Base-by-base conservation (phyloP, 306 rosid genomes). In the Inga leiocalycina region DNA sequence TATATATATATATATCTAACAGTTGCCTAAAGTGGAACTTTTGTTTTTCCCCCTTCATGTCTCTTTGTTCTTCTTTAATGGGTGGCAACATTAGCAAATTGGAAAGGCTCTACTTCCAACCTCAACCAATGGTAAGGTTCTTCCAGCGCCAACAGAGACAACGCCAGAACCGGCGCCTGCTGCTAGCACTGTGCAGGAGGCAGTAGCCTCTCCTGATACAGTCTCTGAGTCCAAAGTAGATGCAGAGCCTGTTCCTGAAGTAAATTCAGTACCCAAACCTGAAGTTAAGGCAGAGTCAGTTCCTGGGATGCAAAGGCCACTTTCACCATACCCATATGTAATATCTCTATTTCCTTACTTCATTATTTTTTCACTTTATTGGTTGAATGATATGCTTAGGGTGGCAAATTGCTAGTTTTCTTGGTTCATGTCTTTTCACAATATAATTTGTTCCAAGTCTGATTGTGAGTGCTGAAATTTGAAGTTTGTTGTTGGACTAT, bases 271-370 rank as follows among this genome's bases (percentile, higher is more conserved):
- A 4, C 91, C 97, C 8, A 83, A 89, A 85, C 52, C 89, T 45
- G 98, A 92, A 90, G 82, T 66, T 17, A 90, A 85, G 85, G 87
- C 88, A 84, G 92, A 91, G 74, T 83, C 99, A 35, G 56, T 76
- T 82, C 93, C 94, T 6, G 71, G 10, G 75, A 77, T 67, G 81
- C 83, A 93, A 73, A 85, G 61, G 73, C 88, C 97, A 34, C 98
- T 92, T 70, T 96, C 99, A 46, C 99, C 99, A 70, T 96, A 90
- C 81, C 93, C 98, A 45, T 74, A 7, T 37, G 99, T 95, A 93
- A 86, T 62, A 79, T 82, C 86, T 80, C 82, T 24, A 54, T 74
- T 86, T 15, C 75, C 79, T 71, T 70, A 62, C 45, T 34, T 27
- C 68, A 8, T 59, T n/a, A 70, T 27, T 51, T 77, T 74, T 22